Conservation (phyloP, 208 protist genomes). For the Angomonas ambiguus region DNA sequence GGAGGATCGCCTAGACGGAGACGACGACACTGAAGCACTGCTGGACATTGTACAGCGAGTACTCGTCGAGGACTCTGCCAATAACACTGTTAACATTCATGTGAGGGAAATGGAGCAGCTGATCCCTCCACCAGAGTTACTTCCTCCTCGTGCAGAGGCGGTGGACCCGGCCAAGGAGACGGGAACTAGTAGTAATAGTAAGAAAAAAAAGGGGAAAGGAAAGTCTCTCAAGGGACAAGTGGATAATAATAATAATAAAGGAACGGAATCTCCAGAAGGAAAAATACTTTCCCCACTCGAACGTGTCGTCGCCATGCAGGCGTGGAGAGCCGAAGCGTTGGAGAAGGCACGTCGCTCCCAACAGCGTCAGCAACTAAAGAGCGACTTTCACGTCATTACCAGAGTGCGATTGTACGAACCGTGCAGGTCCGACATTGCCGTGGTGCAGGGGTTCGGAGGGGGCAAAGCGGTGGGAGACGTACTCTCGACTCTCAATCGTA, state of each 20-base stretch:
- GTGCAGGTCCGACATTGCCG: slow-evolving; percentile 4
- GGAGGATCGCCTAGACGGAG: neutral
- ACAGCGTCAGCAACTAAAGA: slow-evolving; percentile 32
- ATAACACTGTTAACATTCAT: slow-evolving; percentile 68
- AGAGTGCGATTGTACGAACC: slow-evolving; percentile 48
- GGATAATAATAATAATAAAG: neutral
- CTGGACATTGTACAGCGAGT: slow-evolving; percentile 27
- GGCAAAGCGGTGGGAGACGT: slow-evolving; percentile 51
- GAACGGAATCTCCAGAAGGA: neutral
- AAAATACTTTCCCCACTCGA: slow-evolving; percentile 21
- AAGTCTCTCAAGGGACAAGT: neutral
- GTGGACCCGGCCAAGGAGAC: neutral
- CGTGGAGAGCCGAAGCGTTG: slow-evolving; percentile 49
- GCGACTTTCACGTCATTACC: slow-evolving; percentile 70
- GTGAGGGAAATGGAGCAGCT: slow-evolving; percentile 82
- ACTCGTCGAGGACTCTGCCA: slow-evolving; percentile 58
- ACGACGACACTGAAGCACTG: neutral
- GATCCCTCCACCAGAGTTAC: slow-evolving; percentile 57
- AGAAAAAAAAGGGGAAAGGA: slow-evolving; percentile 8
- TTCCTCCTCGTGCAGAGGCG: neutral
- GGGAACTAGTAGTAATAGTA: neutral
- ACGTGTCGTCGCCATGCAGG: slow-evolving; percentile 47
- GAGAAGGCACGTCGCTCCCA: slow-evolving; percentile 36
- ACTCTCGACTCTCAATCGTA: slow-evolving; percentile 38
- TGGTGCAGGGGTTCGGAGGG: slow-evolving; percentile 42